Base-by-base conservation (phyloP, 331 rosid species). In the Quercus tomentella region DNA sequence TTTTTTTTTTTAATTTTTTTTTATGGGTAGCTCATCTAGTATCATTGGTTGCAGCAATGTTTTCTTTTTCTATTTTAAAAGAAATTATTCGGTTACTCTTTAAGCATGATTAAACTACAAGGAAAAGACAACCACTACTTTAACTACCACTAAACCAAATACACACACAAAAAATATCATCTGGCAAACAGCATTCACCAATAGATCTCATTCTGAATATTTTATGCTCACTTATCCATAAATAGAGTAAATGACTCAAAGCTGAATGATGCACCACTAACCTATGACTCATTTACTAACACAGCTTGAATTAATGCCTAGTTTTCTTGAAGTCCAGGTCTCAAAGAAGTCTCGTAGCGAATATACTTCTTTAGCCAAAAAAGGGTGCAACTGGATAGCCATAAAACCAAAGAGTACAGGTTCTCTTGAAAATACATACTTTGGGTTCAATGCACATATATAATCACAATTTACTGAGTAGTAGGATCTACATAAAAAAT, bases 1-100 rank as follows among this genome's bases (percentile, higher is more conserved):
- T 11, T 1, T 45, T 12, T 3, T 7, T 41, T 0, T 1, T 1
- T 2, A 1, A 0, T 1, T 37, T 9, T 9, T 35, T 33, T 35
- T 35, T 7, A 7, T 37, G 11, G 45, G 11, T 37, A 37, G 45
- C 63, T 57, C 22, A 57, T 21, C 28, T 57, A 57, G 63, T 57
- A 20, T 57, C 63, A 57, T 7, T 57, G 12, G 26, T 57, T 21
- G n/a, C 63, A 22, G 23, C 5, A n/a, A 57, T 45, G 54, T 45
- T 45, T 45, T 45, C 54, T 45, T 45, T 45, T 10, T 45, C 54
- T 45, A 2, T 45, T 45, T 45, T 45, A n/a, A 57, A 56, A 6
- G 63, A 57, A 57, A 57, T 21, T 21, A 57, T n/a, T 57, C 0
- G 25, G 28, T 57, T 57, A 21, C 63, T 57, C 26, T 57, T 20